These are phyloP conservation scores for Chytridium lagenaria DNA, from an alignment of 371 early-diverging fungal genomes.

Conservation along the genomic window DNA sequence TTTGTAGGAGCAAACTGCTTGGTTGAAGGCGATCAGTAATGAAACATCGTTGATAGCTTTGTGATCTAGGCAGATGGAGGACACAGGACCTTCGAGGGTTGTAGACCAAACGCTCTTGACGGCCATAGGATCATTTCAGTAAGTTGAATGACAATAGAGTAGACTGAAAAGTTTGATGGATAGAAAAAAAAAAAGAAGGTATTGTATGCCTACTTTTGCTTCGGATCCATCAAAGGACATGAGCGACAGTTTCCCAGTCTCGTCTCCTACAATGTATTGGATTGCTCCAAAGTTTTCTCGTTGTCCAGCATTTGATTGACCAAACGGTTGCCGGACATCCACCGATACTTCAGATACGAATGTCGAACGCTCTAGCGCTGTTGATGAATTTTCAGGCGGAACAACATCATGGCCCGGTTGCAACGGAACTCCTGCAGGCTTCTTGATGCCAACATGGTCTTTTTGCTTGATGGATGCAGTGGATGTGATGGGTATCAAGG, in stretches of 20 bases:
- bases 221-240: not conserved
- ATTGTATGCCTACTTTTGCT: too few relatives aligned
- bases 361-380: not conserved
- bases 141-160: too few relatives aligned
- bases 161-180: too few relatives aligned
- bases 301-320: not conserved
- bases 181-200: too few relatives aligned
- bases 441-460: too few relatives aligned
- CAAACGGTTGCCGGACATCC: not conserved
- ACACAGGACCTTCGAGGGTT: not conserved
- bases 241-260: not conserved
- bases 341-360: not conserved
- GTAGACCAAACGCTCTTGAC: conserved; percentile 1
- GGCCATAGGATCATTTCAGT: not conserved
- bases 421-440: too few relatives aligned
- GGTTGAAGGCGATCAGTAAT: not conserved
- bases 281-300: not conserved
- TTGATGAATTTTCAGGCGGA: too few relatives aligned
- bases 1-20: not conserved
- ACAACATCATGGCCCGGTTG: too few relatives aligned
- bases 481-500: too few relatives aligned
- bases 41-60: not conserved
- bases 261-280: not conserved
- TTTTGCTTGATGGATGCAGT: too few relatives aligned
- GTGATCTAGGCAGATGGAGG: not conserved